Evolutionary conservation across 202 grass and related monocot genomes (phyloP).

Genomic region (Elaeis oleifera): DNA sequence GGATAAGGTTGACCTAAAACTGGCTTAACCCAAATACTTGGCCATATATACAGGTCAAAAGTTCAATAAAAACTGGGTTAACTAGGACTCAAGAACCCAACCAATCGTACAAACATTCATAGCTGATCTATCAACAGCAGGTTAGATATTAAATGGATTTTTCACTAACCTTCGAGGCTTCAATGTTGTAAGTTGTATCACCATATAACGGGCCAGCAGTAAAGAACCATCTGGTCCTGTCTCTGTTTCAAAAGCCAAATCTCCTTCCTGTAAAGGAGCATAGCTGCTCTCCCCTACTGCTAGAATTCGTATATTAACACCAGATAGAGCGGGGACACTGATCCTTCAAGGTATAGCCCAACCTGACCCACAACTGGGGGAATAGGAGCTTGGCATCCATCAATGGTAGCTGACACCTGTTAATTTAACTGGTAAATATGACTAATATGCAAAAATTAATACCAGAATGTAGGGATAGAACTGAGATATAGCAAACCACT

Average conservation of each 20-base stretch:
- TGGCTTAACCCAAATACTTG: too few species aligned
- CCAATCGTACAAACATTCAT: too few species aligned
- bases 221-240: slow-evolving; percentile 60
- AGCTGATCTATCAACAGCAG: too few species aligned
- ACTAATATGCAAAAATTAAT: not conserved
- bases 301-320: slow-evolving; percentile 68
- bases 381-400: slow-evolving; percentile 70
- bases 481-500: slow-evolving; percentile 5
- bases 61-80: too few species aligned
- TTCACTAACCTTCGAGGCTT: slow-evolving; percentile 72
- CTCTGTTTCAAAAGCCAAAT: slow-evolving; percentile 71
- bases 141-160: too few species aligned
- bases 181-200: slow-evolving; percentile 76
- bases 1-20: too few species aligned
- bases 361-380: slow-evolving; percentile 54
- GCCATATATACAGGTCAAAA: too few species aligned
- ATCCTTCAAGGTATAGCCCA: slow-evolving; percentile 82
- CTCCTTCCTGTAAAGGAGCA: slow-evolving; percentile 53
- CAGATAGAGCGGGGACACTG: slow-evolving; percentile 60
- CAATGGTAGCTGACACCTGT: slow-evolving; percentile 67
- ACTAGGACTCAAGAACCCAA: too few species aligned
- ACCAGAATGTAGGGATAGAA: not conserved
- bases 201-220: slow-evolving; percentile 77
- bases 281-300: slow-evolving; percentile 60
- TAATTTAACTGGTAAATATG: slow-evolving; percentile 9